These are phyloP conservation scores for Chondrostereum purpureum DNA, from an alignment of 1,284 basidiomycete genomes.

Conservation along the genomic window DNA sequence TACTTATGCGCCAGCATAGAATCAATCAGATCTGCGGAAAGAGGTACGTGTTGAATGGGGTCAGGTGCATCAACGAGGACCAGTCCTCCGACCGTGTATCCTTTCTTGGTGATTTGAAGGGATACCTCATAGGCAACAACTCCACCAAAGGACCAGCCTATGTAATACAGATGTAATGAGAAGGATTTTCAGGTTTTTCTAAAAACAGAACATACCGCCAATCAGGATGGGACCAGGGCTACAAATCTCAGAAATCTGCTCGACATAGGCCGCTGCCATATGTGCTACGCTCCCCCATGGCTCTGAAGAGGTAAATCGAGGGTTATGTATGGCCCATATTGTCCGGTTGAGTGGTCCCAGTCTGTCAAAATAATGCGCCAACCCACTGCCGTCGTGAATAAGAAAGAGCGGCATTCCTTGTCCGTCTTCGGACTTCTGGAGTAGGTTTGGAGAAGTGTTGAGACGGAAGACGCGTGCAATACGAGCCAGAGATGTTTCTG, in stretches of 20 bases:
- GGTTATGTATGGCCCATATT: conserved; percentile 58
- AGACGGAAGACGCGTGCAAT: conserved; percentile 18
- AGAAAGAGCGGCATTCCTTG: conserved; percentile 44
- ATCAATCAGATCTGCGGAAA: conserved; percentile 45
- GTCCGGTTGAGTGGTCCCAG: conserved; percentile 40
- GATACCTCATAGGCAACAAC: conserved; percentile 61
- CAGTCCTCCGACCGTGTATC: conserved; percentile 45
- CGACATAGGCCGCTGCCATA: conserved; percentile 50
- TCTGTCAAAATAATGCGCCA: conserved; percentile 44
- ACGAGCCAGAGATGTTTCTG: neutral
- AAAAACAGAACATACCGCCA: conserved; percentile 41
- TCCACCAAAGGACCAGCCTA: conserved; percentile 76
- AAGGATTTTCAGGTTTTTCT: neutral
- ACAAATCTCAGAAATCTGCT: conserved; percentile 26
- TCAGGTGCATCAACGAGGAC: conserved; percentile 61
- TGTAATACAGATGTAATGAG: neutral
- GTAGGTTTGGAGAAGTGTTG: conserved; percentile 24
- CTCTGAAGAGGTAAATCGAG: conserved; percentile 36
- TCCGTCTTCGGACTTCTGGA: conserved; percentile 29
- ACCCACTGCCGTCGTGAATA: conserved; percentile 67
- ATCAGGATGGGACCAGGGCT: conserved; percentile 36
- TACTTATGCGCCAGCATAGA: conserved; percentile 23
- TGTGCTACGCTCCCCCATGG: conserved; percentile 41
- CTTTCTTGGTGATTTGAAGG: conserved; percentile 38
- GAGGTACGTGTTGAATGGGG: conserved; percentile 40